A percentile compares a stretch with the other conserved stretches of the same genome.
Evolutionary conservation across 2,329 filamentous ascomycete species (phyloP).

Genomic region (Zarea fungicola): DNA sequence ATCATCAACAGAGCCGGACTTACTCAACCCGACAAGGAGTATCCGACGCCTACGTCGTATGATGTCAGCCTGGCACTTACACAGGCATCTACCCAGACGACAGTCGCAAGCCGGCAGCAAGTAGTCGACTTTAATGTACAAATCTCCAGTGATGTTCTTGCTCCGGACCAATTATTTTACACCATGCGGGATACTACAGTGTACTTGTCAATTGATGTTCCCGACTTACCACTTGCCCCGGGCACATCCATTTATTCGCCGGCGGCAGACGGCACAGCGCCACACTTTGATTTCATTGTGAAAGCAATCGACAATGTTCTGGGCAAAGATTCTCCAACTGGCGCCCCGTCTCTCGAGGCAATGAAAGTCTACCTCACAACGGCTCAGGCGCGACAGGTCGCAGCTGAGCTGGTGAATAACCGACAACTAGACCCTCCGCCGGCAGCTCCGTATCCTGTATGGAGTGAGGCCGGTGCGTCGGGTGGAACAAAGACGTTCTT

Average conservation of each 20-base stretch:
- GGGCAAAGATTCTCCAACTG: not conserved
- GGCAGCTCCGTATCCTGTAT: not conserved
- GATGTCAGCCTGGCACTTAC: conserved; percentile 1
- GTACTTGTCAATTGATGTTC: conserved; percentile 4
- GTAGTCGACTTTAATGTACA: conserved; percentile 6
- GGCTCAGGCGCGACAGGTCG: conserved; percentile 3
- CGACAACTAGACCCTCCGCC: conserved; percentile 8
- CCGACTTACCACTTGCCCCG: not conserved
- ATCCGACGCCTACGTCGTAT: conserved; percentile 6
- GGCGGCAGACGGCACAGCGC: conserved; percentile 1
- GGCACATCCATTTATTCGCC: conserved; percentile 1
- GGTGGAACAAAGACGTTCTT: not conserved
- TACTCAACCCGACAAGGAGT: not conserved
- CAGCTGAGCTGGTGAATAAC: conserved; percentile 4
- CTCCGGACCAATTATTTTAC: not conserved
- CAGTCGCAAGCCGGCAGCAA: conserved; percentile 3
- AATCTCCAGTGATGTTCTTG: not conserved
- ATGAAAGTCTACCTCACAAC: conserved; percentile 1
- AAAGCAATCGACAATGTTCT: conserved; percentile 6
- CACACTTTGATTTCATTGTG: not conserved
- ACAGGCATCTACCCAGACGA: not conserved
- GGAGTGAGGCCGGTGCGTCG: not conserved
- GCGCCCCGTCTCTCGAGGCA: not conserved
- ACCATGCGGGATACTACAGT: not conserved
- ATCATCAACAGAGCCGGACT: conserved; percentile 2